Base-by-base conservation (phyloP, 805 yeast species). In the Saccharomyces kudriavzevii region DNA sequence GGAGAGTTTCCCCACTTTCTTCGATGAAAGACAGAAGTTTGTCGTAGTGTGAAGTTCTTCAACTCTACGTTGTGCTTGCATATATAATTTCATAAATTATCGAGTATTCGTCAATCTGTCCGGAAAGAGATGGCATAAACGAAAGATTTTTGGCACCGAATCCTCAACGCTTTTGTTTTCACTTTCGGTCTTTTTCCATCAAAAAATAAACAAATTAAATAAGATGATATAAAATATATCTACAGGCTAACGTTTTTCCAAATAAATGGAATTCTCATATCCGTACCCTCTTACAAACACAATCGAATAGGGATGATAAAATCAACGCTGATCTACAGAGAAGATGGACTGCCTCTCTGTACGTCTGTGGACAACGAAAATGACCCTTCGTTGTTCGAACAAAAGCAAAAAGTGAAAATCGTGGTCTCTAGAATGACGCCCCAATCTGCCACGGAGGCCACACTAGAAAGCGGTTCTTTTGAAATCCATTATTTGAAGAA, bases 311-410 rank as follows among this genome's bases (percentile, higher is more conserved):
- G 17, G 29, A 82, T 84, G 89, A 86, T 84, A 58, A 77, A 77
- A 61, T 83, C 89, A 1, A 84, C 89, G 0, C 70, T 84, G 49
- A 80, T 84, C 22, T 83, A 80, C 65, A 74, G 89, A 61, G 79
- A 77, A 52, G 89, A 84, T 63, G 84, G 86, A 90, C 82, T 94
- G 49, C 98, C 99, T 28, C 76, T 92, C 52, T 83, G 95, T 55
- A 96, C 96, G 5, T 87, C 96, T 1, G 91, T 89, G 11, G 98
- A 92, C 66, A 88, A 85, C 58, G 90, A 87, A 57, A 76, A 78
- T 40, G 82, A 79, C 57, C 75, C 83, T 0, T 74, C 75, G 3
- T 74, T 92, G 47, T 64, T 75, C 25, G 94, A 88, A 51, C 90
- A 88, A 67, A 92, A 91, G 77, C 82, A 86, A 68, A 89, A 89